Percentiles rank a stretch among this genome's conserved stretches.
These are phyloP conservation scores for Tulasnella sp. DNA, from an alignment of 768 basidiomycete genomes.

Conservation along the genomic window DNA sequence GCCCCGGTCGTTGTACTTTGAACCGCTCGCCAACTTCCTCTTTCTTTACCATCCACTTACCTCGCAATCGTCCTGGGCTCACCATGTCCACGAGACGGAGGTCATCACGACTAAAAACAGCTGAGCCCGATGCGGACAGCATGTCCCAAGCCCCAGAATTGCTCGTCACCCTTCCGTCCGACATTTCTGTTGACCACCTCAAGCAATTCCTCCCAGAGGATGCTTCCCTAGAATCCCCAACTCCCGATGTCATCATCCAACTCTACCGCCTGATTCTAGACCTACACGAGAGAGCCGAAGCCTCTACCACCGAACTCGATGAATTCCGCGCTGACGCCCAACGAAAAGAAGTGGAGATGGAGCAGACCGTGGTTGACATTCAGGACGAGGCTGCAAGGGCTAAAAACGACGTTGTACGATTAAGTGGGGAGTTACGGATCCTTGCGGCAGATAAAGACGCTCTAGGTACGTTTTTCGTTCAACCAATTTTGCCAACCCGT, in stretches of 20 bases:
- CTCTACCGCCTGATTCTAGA: slow-evolving; percentile 56
- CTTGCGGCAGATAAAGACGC: slow-evolving; percentile 57
- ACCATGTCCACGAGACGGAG: neutral
- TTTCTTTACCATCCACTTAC: neutral
- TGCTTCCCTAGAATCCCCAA: slow-evolving; percentile 44
- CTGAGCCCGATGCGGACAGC: neutral
- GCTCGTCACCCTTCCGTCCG: slow-evolving; percentile 9
- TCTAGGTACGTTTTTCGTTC: slow-evolving; percentile 43
- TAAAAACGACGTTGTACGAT: slow-evolving; percentile 44
- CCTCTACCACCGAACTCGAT: slow-evolving; percentile 55
- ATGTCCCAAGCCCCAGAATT: neutral
- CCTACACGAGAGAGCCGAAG: slow-evolving; percentile 50
- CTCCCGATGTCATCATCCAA: slow-evolving; percentile 50
- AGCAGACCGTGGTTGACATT: slow-evolving; percentile 73
- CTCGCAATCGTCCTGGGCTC: neutral
- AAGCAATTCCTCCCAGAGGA: neutral
- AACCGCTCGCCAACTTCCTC: neutral
- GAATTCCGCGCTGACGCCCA: slow-evolving; percentile 58
- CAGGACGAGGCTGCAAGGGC: slow-evolving; percentile 54
- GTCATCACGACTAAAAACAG: neutral
- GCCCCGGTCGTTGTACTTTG: neutral
- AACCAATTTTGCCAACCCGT: slow-evolving; percentile 10
- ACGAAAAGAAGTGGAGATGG: slow-evolving; percentile 72
- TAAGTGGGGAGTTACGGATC: slow-evolving; percentile 49
- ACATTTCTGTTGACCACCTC: slow-evolving; percentile 9